A percentile compares a stretch with the other conserved stretches of the same genome.
These are phyloP conservation scores for Geotrichum europaeum DNA, from an alignment of 1,139 yeast species.

Conservation along the genomic window DNA sequence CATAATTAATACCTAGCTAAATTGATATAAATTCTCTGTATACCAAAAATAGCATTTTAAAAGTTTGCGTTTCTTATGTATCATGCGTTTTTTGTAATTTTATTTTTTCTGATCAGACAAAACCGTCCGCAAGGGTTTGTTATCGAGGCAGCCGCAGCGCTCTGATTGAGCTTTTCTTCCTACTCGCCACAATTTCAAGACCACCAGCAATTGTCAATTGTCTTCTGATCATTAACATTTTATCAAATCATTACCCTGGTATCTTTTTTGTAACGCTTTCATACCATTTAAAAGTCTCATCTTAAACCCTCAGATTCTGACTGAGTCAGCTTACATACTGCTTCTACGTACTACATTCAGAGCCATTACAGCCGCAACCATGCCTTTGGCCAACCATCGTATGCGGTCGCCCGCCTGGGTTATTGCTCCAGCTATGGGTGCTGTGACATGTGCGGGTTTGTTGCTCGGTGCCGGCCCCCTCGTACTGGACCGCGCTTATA, in stretches of 20 bases:
- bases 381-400: neutral
- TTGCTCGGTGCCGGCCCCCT: neutral
- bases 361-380: neutral
- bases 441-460: neutral
- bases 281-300: neutral
- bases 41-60: too few species aligned
- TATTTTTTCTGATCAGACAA: neutral
- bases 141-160: neutral
- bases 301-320: neutral
- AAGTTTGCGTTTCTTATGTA: neutral
- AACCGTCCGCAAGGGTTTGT: neutral
- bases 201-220: neutral
- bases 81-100: neutral
- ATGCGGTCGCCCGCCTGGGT: neutral
- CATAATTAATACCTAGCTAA: too few species aligned
- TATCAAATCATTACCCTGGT: neutral
- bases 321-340: neutral
- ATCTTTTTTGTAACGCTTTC: neutral
- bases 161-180: neutral
- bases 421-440: neutral
- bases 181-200: neutral
- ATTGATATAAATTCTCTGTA: too few species aligned
- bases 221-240: neutral
- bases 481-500: neutral
- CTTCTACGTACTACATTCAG: neutral